Percentiles rank a stretch among this genome's conserved stretches.
These are phyloP conservation scores for Suillus decipiens DNA, from an alignment of 768 basidiomycete species.

Conservation along the genomic window DNA sequence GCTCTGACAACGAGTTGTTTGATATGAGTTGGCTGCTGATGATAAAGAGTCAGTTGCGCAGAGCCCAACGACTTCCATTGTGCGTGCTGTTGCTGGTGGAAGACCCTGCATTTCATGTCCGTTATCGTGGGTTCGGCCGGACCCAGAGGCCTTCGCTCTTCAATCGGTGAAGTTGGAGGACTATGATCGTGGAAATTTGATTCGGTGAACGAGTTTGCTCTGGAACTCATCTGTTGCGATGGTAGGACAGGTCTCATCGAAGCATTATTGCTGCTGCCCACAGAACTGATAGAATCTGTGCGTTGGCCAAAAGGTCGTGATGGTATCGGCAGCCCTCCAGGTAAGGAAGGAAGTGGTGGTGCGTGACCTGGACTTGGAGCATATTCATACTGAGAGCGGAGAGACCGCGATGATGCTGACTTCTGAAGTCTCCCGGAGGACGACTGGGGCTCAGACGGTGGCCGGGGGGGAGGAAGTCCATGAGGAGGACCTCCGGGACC, in stretches of 20 bases:
- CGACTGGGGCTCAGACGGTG: slow-evolving; percentile 48
- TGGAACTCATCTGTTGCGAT: slow-evolving; percentile 57
- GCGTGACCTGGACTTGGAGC: slow-evolving; percentile 29
- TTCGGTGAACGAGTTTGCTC: slow-evolving; percentile 51
- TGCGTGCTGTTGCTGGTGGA: slow-evolving; percentile 92
- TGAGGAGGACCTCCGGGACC: slow-evolving; percentile 17
- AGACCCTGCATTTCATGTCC: slow-evolving; percentile 98
- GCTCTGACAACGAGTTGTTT: slow-evolving; percentile 97
- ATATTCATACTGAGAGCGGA: slow-evolving; percentile 53
- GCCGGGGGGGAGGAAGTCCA: slow-evolving; percentile 36
- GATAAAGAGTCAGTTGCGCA: slow-evolving; percentile 85
- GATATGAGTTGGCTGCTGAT: slow-evolving; percentile 79
- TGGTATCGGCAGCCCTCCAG: slow-evolving; percentile 35
- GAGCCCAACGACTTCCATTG: slow-evolving; percentile 96
- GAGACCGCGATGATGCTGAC: slow-evolving; percentile 59
- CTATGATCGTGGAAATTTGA: slow-evolving; percentile 67
- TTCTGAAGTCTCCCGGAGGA: slow-evolving; percentile 42
- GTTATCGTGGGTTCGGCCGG: slow-evolving; percentile 78
- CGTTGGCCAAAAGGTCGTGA: slow-evolving; percentile 25
- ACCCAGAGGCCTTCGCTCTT: slow-evolving; percentile 54
- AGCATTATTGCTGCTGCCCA: slow-evolving; percentile 23
- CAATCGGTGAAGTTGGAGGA: slow-evolving; percentile 81
- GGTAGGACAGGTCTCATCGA: slow-evolving; percentile 60
- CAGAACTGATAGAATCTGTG: slow-evolving; percentile 20
- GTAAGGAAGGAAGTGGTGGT: slow-evolving; percentile 42